A percentile compares a stretch with the other conserved stretches of the same genome.
Conservation (phyloP, 768 basidiomycete species). For the Boletus patriciae region DNA sequence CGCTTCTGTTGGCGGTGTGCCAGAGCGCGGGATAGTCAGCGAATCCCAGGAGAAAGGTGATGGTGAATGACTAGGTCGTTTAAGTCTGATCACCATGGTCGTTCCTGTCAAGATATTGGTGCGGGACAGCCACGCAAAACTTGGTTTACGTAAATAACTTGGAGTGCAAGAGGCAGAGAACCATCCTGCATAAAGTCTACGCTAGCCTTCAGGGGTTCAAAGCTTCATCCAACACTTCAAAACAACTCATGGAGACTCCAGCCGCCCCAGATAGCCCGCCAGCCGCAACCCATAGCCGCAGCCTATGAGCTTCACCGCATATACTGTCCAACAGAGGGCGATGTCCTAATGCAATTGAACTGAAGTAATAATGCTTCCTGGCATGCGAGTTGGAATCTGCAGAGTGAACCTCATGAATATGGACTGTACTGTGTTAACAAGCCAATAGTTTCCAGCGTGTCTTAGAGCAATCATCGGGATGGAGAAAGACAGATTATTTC, state of each 20-base stretch:
- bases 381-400: background rate
- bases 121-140: background rate
- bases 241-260: too few species aligned
- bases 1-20: slow-evolving; percentile 34
- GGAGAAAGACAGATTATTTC: background rate
- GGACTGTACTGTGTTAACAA: background rate
- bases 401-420: background rate
- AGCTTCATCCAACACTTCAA: too few species aligned
- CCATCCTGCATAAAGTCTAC: too few species aligned
- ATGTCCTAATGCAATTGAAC: background rate
- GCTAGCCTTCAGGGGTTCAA: too few species aligned
- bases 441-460: background rate
- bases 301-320: too few species aligned
- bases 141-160: slow-evolving; percentile 22
- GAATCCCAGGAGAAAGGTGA: slow-evolving; percentile 67
- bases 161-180: background rate
- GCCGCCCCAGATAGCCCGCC: too few species aligned
- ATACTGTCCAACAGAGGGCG: too few species aligned
- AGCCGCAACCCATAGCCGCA: too few species aligned
- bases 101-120: slow-evolving; percentile 5
- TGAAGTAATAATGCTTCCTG: background rate
- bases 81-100: slow-evolving; percentile 45
- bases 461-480: too few species aligned
- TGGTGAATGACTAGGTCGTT: slow-evolving; percentile 42
- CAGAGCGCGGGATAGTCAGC: slow-evolving; percentile 30